Evolutionary conservation across 2,329 filamentous ascomycete genomes (phyloP).

Genomic region (Ophiocordyceps camponoti-floridani): DNA sequence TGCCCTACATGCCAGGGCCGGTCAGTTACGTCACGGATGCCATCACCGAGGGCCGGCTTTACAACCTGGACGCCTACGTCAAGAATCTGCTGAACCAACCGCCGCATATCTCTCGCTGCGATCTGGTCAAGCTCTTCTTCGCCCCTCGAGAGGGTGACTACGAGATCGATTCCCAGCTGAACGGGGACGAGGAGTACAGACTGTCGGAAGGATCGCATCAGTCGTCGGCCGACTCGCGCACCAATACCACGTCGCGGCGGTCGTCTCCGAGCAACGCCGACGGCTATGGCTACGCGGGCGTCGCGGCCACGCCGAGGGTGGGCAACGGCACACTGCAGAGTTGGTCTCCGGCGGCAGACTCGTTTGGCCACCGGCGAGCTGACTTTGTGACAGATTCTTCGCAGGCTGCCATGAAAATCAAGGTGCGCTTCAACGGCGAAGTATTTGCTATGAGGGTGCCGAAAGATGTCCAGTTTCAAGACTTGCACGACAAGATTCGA

Average conservation of each 20-base stretch:
- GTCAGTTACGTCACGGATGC: slow-evolving; percentile 97
- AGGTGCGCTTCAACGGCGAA: slow-evolving; percentile 84
- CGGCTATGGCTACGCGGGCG: slow-evolving; percentile 32
- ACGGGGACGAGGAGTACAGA: slow-evolving; percentile 60
- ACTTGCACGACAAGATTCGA: slow-evolving; percentile 67
- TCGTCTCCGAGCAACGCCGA: slow-evolving; percentile 48
- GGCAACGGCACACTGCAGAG: slow-evolving; percentile 5
- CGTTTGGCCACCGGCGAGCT: neutral
- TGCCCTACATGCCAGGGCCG: slow-evolving; percentile 96
- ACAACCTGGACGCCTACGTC: slow-evolving; percentile 89
- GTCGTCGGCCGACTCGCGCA: slow-evolving; percentile 45
- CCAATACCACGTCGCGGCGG: slow-evolving; percentile 42
- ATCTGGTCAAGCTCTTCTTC: slow-evolving; percentile 80
- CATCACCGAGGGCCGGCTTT: slow-evolving; percentile 81
- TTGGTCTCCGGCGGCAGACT: neutral
- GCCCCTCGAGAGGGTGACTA: slow-evolving; percentile 80
- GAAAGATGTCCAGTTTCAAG: slow-evolving; percentile 56
- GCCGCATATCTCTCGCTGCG: slow-evolving; percentile 66
- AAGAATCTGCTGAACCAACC: slow-evolving; percentile 77
- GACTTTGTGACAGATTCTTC: neutral
- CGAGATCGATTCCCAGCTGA: slow-evolving; percentile 58
- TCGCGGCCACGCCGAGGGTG: slow-evolving; percentile 30
- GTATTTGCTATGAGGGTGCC: slow-evolving; percentile 84
- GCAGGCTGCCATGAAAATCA: slow-evolving; percentile 62
- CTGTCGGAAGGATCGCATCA: slow-evolving; percentile 53